phyloP scores from a whole-genome alignment of 306 rosid genomes.

The Bauhinia variegata region DNA sequence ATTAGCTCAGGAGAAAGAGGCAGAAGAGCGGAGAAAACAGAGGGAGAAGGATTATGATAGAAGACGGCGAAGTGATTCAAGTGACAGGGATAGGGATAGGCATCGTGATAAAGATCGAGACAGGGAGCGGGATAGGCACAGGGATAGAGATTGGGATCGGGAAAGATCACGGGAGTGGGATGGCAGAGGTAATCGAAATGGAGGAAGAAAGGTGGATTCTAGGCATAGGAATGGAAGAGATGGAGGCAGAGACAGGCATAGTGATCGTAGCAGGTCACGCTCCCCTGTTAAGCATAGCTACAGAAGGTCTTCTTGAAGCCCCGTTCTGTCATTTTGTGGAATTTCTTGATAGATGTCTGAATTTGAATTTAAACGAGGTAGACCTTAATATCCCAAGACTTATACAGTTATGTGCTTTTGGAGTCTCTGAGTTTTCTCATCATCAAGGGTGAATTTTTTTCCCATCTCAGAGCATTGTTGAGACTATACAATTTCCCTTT shows the following conservation, averaged over 20 bases:
- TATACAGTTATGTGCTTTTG: slow-evolving; percentile 67
- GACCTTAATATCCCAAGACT: slow-evolving; percentile 71
- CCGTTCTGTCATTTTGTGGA: slow-evolving; percentile 67
- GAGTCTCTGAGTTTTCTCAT: slow-evolving; percentile 61
- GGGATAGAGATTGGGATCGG: slow-evolving; percentile 70
- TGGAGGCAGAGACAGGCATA: slow-evolving; percentile 77
- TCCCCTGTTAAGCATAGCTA: slow-evolving; percentile 76
- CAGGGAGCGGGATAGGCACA: slow-evolving; percentile 75
- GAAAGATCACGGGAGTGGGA: slow-evolving; percentile 76
- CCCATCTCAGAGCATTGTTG: slow-evolving; percentile 92
- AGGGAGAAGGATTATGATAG: slow-evolving; percentile 77
- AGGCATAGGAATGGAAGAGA: slow-evolving; percentile 84
- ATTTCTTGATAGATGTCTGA: slow-evolving; percentile 75
- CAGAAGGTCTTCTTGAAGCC: slow-evolving; percentile 82
- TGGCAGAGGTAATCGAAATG: slow-evolving; percentile 75
- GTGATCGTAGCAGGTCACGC: slow-evolving; percentile 82
- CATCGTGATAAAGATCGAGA: slow-evolving; percentile 68
- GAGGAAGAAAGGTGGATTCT: slow-evolving; percentile 71
- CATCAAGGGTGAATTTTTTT: slow-evolving; percentile 77
- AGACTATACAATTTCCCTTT: slow-evolving; percentile 81
- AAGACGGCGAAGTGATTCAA: slow-evolving; percentile 72
- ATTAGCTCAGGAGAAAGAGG: slow-evolving; percentile 82
- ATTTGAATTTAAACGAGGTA: slow-evolving; percentile 89
- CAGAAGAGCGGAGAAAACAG: slow-evolving; percentile 81
- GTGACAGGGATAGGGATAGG: slow-evolving; percentile 81